Conservation (phyloP, 148 eudicot genomes). For the Rhododendron ovatum region DNA sequence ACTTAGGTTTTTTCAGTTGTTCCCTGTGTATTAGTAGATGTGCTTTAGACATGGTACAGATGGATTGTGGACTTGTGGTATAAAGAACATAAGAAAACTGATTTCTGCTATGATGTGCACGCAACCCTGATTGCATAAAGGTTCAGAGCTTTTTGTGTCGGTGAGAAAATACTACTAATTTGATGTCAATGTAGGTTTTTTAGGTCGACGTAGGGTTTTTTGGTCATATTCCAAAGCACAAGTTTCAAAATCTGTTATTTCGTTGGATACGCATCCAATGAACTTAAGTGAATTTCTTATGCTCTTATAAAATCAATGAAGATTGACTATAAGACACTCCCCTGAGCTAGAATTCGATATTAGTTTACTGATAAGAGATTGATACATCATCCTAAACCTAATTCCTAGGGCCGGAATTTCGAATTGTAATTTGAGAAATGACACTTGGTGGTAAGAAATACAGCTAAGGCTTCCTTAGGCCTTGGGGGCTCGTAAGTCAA, state of each 20-base stretch:
- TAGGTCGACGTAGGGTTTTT: too few species aligned
- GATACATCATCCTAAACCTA: background rate
- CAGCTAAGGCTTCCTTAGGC: background rate
- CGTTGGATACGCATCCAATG: background rate
- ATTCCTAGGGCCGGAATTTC: background rate
- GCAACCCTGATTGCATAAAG: background rate
- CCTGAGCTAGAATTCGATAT: background rate
- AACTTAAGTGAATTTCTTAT: background rate
- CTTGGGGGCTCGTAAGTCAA: background rate
- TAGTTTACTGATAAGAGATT: background rate
- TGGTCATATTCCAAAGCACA: background rate
- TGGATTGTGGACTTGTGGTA: background rate
- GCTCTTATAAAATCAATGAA: background rate
- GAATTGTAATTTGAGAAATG: background rate
- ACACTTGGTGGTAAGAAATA: background rate
- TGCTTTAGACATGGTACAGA: background rate
- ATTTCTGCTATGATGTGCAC: background rate
- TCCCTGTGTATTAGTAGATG: background rate
- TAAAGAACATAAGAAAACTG: background rate
- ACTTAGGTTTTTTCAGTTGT: background rate
- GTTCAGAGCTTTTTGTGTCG: background rate
- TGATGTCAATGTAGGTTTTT: background rate
- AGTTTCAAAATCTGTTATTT: background rate
- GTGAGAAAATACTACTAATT: background rate
- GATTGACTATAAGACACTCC: background rate